Evolutionary conservation across 805 yeast genomes (phyloP).

Genomic region (Starmerella potacharoeniae): DNA sequence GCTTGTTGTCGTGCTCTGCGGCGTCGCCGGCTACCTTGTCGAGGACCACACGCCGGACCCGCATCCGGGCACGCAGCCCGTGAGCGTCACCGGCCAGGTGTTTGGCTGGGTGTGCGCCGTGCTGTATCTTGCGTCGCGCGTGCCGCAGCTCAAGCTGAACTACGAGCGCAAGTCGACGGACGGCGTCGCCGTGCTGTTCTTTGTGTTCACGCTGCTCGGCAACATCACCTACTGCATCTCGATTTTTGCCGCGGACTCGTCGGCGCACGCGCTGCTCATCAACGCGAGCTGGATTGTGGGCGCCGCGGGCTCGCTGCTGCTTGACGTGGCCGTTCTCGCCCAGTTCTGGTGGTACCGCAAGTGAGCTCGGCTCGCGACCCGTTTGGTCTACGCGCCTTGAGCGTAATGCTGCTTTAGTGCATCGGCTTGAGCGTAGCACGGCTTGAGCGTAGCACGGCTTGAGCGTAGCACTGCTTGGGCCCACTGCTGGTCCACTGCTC

Average conservation of each 20-base stretch:
- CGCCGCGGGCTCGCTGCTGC: conserved; percentile 68
- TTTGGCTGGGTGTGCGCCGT: conserved; percentile 58
- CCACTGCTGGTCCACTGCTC: too few species aligned
- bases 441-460: too few species aligned
- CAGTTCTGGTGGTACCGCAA: conserved; percentile 66
- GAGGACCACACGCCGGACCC: conserved; percentile 41
- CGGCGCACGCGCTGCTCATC: conserved; percentile 57
- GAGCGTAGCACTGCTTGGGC: too few species aligned
- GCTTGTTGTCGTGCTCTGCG: conserved; percentile 56
- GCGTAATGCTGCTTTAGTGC: too few species aligned
- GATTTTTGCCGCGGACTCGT: conserved; percentile 57
- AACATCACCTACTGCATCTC: conserved; percentile 83
- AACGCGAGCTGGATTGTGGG: conserved; percentile 93
- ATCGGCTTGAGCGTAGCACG: too few species aligned
- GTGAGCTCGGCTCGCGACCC: not conserved
- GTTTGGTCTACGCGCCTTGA: too few species aligned
- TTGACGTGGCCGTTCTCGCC: conserved; percentile 73
- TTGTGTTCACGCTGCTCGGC: conserved; percentile 89
- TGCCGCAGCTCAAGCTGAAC: conserved; percentile 85
- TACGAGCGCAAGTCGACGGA: conserved; percentile 84
- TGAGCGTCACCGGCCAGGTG: conserved; percentile 70
- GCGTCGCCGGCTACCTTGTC: conserved; percentile 78
- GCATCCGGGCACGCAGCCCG: conserved; percentile 35
- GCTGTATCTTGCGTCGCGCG: conserved; percentile 64
- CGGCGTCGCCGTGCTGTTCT: conserved; percentile 87